Evolutionary conservation across 164 flowering plant species (phyloP).

Genomic region (Echeveria elegans): DNA sequence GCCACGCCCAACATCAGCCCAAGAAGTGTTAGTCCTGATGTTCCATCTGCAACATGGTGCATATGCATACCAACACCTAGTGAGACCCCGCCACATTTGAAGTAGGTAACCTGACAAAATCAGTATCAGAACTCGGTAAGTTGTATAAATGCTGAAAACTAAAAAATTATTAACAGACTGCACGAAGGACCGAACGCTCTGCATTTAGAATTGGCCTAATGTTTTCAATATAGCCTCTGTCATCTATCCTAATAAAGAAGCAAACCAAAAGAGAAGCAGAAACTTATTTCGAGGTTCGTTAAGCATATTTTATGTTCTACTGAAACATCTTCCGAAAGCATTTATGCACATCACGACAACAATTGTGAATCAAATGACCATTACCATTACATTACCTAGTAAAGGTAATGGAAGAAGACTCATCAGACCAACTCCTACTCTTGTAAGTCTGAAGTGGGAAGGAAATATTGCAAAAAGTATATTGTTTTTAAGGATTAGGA

Average conservation of each 20-base stretch:
- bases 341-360: too few species aligned
- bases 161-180: background rate
- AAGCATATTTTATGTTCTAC: background rate
- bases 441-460: background rate
- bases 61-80: slow-evolving; percentile 7
- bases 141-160: too few species aligned
- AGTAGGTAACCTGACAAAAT: background rate
- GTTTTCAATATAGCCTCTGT: background rate
- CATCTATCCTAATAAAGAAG: too few species aligned
- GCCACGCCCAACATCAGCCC: slow-evolving; percentile 8
- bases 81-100: slow-evolving; percentile 8
- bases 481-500: background rate
- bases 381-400: background rate
- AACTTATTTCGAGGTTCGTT: background rate
- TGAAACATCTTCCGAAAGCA: too few species aligned
- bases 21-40: slow-evolving; percentile 11
- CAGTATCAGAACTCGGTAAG: background rate
- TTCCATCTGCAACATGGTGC: slow-evolving; percentile 5
- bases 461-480: background rate
- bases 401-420: background rate
- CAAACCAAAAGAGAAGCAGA: too few species aligned
- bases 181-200: background rate
- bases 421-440: background rate
- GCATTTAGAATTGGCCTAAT: background rate
- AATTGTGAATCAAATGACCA: too few species aligned